Base-by-base conservation (phyloP, 2,329 filamentous ascomycete genomes). In the Colletotrichum ledebouriae region DNA sequence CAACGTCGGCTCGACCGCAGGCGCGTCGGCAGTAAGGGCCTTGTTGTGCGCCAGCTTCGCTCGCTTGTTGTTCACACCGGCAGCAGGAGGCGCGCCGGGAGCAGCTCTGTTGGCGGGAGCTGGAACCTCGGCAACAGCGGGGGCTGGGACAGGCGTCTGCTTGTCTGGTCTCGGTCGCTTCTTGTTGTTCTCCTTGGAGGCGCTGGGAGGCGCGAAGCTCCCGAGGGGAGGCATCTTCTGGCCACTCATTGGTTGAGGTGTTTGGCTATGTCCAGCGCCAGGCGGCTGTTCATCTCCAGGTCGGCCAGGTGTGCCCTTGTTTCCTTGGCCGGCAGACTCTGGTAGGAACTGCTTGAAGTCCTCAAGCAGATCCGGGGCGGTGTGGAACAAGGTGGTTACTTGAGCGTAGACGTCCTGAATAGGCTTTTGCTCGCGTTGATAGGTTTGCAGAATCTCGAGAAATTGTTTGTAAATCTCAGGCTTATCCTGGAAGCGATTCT, bases 391-490 rank as follows among this genome's bases (percentile, higher is more conserved):
- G 37, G 92, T 92, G 0, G 97, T 99, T 25, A 99, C 96, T 79
- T 99, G 96, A 1, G 93, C 92, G 78, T 99, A 99, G 3, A 99
- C 96, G 79, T 99, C 96, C 78, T 98, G 94, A 42, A 99, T 99
- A 0, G 96, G 97, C 77, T 98, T 98, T 60, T 96, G 97, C 78
- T 99, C 96, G 65, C 96, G 89, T 79, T 99, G 96, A 75, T 99
- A 99, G 2, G 96, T 99, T 80, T 99, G 96, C 52, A 99, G 84
- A 56, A 99, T 99, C 78, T 99, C 96, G 34, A 99, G 86, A 76
- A 99, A 99, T 77, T 99, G 95, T 79, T 99, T 99, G 84, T 99
- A 99, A 71, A 99, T 98, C 78, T 99, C 96, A 6, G 96, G 96
- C 72, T 97, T 94, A 75, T 94, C 91, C 74, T 97, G 92, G 80